These are phyloP conservation scores for Ganoderma leucocontextum DNA, from an alignment of 1,284 basidiomycete species.

Conservation along the genomic window DNA sequence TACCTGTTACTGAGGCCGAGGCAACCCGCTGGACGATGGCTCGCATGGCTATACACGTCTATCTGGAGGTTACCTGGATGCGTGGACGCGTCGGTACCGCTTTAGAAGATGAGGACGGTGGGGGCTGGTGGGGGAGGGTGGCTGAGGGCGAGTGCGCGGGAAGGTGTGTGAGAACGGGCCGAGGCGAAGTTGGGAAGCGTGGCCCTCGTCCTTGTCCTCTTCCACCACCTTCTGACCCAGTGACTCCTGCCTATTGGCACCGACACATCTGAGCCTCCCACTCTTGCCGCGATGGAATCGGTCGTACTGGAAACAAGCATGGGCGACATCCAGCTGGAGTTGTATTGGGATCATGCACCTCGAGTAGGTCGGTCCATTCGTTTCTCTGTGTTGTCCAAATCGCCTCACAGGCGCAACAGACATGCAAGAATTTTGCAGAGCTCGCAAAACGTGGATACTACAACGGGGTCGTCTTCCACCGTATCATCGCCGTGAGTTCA, in stretches of 20 bases:
- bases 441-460: conserved; percentile 88
- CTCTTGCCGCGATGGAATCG: conserved; percentile 50
- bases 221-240: conserved; percentile 27
- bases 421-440: conserved; percentile 94
- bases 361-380: conserved; percentile 58
- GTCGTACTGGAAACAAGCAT: conserved; percentile 88
- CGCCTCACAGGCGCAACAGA: conserved; percentile 54
- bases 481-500: conserved; percentile 76
- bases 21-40: conserved; percentile 82
- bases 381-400: conserved; percentile 12
- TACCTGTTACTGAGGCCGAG: conserved; percentile 79
- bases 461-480: conserved; percentile 88
- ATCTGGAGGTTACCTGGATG: not conserved
- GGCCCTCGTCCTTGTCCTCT: conserved; percentile 19
- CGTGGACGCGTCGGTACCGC: conserved; percentile 6
- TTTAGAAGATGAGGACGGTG: conserved; percentile 17
- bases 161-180: conserved; percentile 9
- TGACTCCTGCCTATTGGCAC: conserved; percentile 28
- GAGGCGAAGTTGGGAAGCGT: conserved; percentile 14
- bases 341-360: conserved; percentile 92
- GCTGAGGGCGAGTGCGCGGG: conserved; percentile 6
- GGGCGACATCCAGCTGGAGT: conserved; percentile 88
- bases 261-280: conserved; percentile 12
- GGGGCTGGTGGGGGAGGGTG: not conserved
- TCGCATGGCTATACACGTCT: conserved; percentile 59